Conservation (phyloP, 1,284 basidiomycete genomes). For the Xanthoconium separans region DNA sequence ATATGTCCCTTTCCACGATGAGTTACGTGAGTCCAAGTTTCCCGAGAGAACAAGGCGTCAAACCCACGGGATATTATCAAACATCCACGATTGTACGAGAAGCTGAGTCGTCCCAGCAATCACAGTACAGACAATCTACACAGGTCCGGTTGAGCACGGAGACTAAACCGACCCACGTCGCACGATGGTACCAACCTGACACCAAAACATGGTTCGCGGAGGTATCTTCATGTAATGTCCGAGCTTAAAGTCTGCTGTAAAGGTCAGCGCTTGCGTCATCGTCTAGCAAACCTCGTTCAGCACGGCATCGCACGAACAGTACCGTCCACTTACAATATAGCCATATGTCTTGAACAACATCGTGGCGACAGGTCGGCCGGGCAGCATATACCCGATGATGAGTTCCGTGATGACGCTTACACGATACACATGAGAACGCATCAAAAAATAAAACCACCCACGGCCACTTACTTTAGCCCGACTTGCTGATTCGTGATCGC, state of each 20-base stretch:
- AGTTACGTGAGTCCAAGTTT: neutral
- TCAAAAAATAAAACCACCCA: neutral
- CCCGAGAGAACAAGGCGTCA: neutral
- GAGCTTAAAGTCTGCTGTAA: constrained; percentile 46
- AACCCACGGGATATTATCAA: constrained; percentile 32
- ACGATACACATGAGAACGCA: neutral
- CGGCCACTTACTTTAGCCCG: constrained; percentile 36
- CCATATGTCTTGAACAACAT: constrained; percentile 44
- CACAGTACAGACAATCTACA: constrained; percentile 39
- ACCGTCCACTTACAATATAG: constrained; percentile 35
- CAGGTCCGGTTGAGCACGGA: neutral
- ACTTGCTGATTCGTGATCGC: constrained; percentile 47
- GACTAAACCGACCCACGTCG: neutral
- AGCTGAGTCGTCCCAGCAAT: constrained; percentile 42
- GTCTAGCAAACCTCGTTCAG: constrained; percentile 20
- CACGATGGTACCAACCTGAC: constrained; percentile 30
- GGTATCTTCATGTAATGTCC: constrained; percentile 55
- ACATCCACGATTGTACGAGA: constrained; percentile 47
- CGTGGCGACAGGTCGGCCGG: constrained; percentile 41
- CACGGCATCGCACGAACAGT: too few species aligned
- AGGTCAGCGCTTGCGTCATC: constrained; percentile 41
- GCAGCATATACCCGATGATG: constrained; percentile 42
- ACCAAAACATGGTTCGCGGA: constrained; percentile 45
- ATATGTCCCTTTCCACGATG: constrained; percentile 29
- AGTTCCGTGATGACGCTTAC: constrained; percentile 45